A percentile compares a stretch with the other conserved stretches of the same genome.
These are phyloP conservation scores for Eragrostis tef DNA, from an alignment of 202 grass and related monocot species.

Conservation along the genomic window DNA sequence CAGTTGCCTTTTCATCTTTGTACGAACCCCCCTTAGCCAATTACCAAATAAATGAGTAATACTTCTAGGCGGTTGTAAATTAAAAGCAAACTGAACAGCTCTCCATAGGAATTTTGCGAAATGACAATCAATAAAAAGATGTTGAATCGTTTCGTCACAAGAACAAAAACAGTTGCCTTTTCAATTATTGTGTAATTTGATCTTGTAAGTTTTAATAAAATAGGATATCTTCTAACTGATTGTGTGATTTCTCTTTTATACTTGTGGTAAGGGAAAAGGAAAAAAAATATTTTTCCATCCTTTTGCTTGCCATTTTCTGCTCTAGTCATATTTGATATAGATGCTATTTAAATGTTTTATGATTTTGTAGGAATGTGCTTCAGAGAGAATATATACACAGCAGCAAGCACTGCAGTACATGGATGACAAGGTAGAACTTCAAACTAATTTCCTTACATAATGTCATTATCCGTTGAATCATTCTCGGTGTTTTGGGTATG, in stretches of 20 bases:
- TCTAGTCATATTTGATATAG: not conserved
- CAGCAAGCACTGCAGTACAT: constrained; percentile 81
- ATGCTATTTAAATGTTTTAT: constrained; percentile 23
- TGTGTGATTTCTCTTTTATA: not conserved
- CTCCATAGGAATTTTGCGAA: too few species aligned
- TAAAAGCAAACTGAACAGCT: too few species aligned
- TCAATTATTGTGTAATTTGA: constrained; percentile 40
- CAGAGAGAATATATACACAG: constrained; percentile 93
- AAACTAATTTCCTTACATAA: constrained; percentile 13
- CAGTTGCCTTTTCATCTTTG: too few species aligned
- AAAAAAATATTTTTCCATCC: not conserved
- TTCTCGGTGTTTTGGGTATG: constrained; percentile 15
- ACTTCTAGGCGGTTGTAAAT: too few species aligned
- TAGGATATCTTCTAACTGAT: too few species aligned
- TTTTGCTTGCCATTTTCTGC: constrained; percentile 10
- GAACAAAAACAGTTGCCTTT: too few species aligned
- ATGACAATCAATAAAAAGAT: too few species aligned
- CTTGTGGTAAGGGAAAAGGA: not conserved
- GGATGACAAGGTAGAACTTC: constrained; percentile 70
- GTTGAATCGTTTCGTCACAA: too few species aligned
- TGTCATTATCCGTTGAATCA: constrained; percentile 6
- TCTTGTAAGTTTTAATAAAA: constrained; percentile 1
- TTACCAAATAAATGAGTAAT: too few species aligned
- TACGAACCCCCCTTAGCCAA: too few species aligned
- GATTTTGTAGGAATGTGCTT: constrained; percentile 80